These are phyloP conservation scores for Nitzschia sp. DNA, from an alignment of 108 stramenopile species.

Conservation along the genomic window DNA sequence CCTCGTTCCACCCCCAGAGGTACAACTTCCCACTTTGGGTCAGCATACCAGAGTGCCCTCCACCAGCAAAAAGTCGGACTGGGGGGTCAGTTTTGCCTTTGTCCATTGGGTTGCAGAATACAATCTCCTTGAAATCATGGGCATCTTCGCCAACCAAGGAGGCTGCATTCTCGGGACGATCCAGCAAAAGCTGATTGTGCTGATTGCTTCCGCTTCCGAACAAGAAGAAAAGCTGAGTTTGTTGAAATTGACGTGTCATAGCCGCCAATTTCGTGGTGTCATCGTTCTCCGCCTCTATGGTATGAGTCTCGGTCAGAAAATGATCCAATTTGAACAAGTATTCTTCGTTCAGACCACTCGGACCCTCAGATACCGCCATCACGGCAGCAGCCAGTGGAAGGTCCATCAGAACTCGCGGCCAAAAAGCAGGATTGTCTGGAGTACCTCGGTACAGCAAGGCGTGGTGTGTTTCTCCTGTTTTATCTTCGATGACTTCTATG, in stretches of 20 bases:
- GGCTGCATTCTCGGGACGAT: conserved; percentile 32
- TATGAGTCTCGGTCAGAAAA: conserved; percentile 46
- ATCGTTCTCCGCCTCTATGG: conserved; percentile 17
- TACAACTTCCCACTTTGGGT: conserved; percentile 61
- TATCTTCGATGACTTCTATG: conserved; percentile 76
- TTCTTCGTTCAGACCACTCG: conserved; percentile 55
- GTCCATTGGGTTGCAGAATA: conserved; percentile 37
- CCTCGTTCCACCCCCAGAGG: conserved; percentile 83
- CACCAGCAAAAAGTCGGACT: conserved; percentile 62
- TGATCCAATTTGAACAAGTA: conserved; percentile 59
- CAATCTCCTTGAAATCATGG: conserved; percentile 59
- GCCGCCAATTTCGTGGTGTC: conserved; percentile 50
- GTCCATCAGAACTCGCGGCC: conserved; percentile 58
- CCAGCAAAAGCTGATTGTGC: conserved; percentile 65
- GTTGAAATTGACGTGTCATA: conserved; percentile 57
- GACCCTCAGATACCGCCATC: conserved; percentile 68
- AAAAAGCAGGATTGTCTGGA: conserved; percentile 83
- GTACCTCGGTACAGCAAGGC: conserved; percentile 83
- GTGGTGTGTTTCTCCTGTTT: conserved; percentile 52
- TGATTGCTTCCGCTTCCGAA: conserved; percentile 81
- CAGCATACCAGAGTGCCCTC: conserved; percentile 76
- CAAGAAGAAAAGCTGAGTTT: conserved; percentile 59
- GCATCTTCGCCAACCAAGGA: conserved; percentile 48
- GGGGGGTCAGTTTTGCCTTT: too few relatives aligned
- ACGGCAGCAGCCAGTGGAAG: conserved; percentile 68